Base-by-base conservation (phyloP, 1,284 basidiomycete genomes). In the Earliella scabrosa region DNA sequence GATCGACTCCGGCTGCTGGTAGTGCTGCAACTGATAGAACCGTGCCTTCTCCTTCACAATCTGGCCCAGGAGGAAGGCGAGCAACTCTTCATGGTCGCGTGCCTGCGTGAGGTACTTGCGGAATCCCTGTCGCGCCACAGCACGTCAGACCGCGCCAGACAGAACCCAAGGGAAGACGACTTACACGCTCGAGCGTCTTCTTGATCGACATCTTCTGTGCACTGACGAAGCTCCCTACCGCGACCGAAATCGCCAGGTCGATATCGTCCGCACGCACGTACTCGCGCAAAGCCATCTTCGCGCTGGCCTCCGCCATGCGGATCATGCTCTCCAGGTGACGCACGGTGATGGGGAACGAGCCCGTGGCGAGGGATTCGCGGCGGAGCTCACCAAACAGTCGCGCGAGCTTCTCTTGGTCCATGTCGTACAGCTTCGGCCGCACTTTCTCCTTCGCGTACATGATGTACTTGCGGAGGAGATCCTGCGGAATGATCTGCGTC, bases 321-420 rank as follows among this genome's bases (percentile, higher is more conserved):
- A 99, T 99, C 93, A 98, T 98, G 71, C 93, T 96, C 76, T 99
- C 97, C 58, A 99, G 76, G 70, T 98, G 97, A 61, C 97, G 92
- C 45, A 99, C 93, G 4, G 97, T 99, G 71, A 99, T 98, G 3
- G 97, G 97, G 77, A 94, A 98, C 20, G 95, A 98, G 32, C 97
- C 97, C 1, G 97, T 99, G 14, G 95, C 94, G 63, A 97, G 81
- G 2, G 95, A 98, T 73, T 99, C 97, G 60, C 95, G 89, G 47
- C 97, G 88, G 38, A 99, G 82, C 71, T 99, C 97, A n/a, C 94
- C 89, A 73, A 97, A 99, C 41, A 99, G 83, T n/a, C 88, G 83
- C 9, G 95, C 82, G 16, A 99, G 83, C 72, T 98, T 98, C 71
- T 98, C 95, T 73, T 97, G 92, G 74, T 99, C 97, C 61, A 99